phyloP scores from a whole-genome alignment of 1,284 basidiomycete genomes.

The Neonothopanus nambi region DNA sequence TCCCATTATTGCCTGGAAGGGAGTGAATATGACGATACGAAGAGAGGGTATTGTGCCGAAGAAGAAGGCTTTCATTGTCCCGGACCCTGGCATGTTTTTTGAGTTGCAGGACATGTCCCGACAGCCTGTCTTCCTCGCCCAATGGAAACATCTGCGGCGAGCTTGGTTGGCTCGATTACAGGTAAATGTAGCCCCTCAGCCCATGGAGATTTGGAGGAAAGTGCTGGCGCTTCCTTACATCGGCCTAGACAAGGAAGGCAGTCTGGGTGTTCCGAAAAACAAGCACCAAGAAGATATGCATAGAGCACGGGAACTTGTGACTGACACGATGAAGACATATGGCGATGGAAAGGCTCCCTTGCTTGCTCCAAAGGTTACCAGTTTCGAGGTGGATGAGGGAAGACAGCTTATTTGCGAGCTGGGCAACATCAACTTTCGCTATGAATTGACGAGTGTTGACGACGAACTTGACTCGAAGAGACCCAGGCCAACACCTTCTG shows the following conservation, averaged over 20 bases:
- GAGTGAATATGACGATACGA: neutral
- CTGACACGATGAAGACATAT: no score
- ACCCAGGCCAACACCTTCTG: no score
- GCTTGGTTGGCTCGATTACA: neutral
- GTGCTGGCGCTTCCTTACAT: no score
- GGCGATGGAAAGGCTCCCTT: no score
- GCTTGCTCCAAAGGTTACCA: neutral
- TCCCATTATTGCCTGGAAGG: neutral
- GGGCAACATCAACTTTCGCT: neutral
- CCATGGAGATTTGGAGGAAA: conserved; percentile 4
- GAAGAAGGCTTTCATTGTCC: neutral
- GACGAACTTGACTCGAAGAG: neutral
- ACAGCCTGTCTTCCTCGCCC: neutral
- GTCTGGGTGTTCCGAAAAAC: no score
- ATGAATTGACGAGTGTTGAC: neutral
- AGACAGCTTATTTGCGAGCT: neutral
- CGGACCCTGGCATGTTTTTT: conserved; percentile 1
- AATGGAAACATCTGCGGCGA: neutral
- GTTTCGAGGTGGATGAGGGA: neutral
- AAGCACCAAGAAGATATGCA: no score
- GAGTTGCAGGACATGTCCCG: neutral
- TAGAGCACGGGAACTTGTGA: no score
- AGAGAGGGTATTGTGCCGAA: no score
- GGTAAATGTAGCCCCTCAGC: neutral
- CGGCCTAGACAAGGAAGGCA: no score